A percentile compares a stretch with the other conserved stretches of the same genome.
These are phyloP conservation scores for Botryotinia narcissicola DNA, from an alignment of 2,329 filamentous ascomycete species.

Conservation along the genomic window DNA sequence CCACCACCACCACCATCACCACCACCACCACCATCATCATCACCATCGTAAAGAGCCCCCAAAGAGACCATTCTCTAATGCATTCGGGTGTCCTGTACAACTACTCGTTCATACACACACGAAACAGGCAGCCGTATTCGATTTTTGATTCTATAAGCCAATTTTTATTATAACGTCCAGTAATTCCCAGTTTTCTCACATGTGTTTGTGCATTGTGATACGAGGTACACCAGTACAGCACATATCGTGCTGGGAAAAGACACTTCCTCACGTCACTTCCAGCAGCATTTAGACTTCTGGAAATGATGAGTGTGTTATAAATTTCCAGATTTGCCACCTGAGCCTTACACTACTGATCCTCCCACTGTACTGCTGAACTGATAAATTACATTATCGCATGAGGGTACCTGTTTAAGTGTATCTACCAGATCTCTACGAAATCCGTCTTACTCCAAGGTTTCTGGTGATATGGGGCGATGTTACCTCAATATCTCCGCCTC, in stretches of 20 bases:
- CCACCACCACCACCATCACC: neutral
- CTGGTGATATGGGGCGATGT: conserved; percentile 7
- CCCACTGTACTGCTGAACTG: neutral
- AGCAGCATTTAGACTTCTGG: neutral
- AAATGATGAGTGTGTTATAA: conserved; percentile 1
- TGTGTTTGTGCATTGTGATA: neutral
- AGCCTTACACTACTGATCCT: neutral
- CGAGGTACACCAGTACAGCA: neutral
- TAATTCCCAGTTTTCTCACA: neutral
- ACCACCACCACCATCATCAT: neutral
- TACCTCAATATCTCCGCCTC: conserved; percentile 7
- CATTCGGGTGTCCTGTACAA: neutral
- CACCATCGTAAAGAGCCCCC: neutral
- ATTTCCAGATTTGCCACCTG: neutral
- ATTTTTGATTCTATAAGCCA: neutral
- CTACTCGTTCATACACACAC: neutral
- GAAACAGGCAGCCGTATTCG: neutral
- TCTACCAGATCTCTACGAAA: neutral
- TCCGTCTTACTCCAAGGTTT: conserved; percentile 9
- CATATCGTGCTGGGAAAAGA: neutral
- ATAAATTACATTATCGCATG: neutral
- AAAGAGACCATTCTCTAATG: neutral
- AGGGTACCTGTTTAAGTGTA: neutral
- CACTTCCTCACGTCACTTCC: neutral
- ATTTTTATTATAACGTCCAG: neutral